Evolutionary conservation across 75 land plant species (phyloP).

Genomic region (Azolla pinnata): DNA sequence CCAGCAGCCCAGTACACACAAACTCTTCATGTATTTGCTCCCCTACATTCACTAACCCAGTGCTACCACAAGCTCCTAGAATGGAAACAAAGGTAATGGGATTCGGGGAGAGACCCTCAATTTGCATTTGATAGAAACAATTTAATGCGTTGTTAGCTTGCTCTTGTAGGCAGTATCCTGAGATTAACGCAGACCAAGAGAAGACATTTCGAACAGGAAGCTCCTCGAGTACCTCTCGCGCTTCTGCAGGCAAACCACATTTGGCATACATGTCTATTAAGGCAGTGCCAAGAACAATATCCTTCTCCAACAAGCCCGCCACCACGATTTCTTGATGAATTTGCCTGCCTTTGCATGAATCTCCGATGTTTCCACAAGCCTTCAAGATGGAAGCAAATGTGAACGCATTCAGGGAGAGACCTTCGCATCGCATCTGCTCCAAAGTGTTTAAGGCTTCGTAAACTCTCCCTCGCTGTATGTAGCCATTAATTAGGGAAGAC

Average conservation of each 20-base stretch:
- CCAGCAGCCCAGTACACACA: slow-evolving; percentile 7
- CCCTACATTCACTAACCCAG: slow-evolving; percentile 5
- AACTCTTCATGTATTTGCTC: slow-evolving; percentile 15
- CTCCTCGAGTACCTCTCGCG: slow-evolving; percentile 3
- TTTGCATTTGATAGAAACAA: neutral
- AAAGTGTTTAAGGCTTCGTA: neutral
- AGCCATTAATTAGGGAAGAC: neutral
- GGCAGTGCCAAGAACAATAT: slow-evolving; percentile 12
- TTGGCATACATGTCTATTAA: slow-evolving; percentile 9
- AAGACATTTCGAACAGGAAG: slow-evolving; percentile 14
- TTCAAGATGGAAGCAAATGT: slow-evolving; percentile 9
- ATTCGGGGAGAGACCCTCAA: neutral
- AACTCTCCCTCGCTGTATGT: neutral
- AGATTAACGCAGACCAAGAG: slow-evolving; percentile 25
- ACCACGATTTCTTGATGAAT: slow-evolving; percentile 12
- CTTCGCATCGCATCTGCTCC: neutral
- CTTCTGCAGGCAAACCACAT: neutral
- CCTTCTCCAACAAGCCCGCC: slow-evolving; percentile 10
- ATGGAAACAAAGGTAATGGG: neutral
- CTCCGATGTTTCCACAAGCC: slow-evolving; percentile 9
- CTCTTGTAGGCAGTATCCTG: neutral
- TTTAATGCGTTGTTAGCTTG: neutral
- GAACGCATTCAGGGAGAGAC: neutral
- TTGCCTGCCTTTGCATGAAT: slow-evolving; percentile 10
- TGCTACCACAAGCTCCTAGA: neutral